Evolutionary conservation across 2,329 filamentous ascomycete genomes (phyloP), one percentile per base, ranked within the genome.

Genomic region (Sporothrix schenckii): DNA sequence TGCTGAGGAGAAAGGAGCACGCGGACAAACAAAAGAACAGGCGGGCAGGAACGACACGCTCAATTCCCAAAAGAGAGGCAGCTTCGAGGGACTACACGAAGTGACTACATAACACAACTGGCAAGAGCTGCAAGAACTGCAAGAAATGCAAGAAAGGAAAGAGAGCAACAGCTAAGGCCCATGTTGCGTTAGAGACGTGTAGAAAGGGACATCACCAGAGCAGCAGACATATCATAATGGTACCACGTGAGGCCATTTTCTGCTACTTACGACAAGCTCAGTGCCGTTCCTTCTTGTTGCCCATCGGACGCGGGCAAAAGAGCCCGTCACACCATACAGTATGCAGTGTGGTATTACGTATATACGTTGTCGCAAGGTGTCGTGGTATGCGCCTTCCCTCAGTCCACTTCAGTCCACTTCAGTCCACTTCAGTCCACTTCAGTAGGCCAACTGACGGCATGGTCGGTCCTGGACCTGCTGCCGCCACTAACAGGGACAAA

Each of bases 371-470:
- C 47, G 34, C 52, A 56, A 61, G 50, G 60, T 49, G 16, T 49
- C 21, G 30, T 14, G n/a, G 39, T 53, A 34, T 19, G 53, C 54
- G 14, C 65, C 14, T 67, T 67, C 41, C 54, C 63, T 41, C 60
- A 71, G 66, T 66, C 70, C 66, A 71, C 58, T 53, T 53, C 24
- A 39, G 61, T 21, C 69, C 65, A 70, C 63, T 50, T 49, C 16
- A 71, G 66, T 66, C 70, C 66, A 71, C 58, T 53, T 53, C 24
- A 39, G 61, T 21, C 69, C 65, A 70, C 63, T 50, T 49, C 16
- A 49, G 66, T 71, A 58, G 69, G 41, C 70, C 66, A 66, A 71
- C 58, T 66, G 65, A 61, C 65, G 69, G 69, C 65, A 61, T 52
- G 34, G 44, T 69, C 53, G 54, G 66, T 52, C 49, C 49, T 69